Base-by-base conservation (phyloP, 2,329 filamentous ascomycete genomes). In the Tolypocladium album region DNA sequence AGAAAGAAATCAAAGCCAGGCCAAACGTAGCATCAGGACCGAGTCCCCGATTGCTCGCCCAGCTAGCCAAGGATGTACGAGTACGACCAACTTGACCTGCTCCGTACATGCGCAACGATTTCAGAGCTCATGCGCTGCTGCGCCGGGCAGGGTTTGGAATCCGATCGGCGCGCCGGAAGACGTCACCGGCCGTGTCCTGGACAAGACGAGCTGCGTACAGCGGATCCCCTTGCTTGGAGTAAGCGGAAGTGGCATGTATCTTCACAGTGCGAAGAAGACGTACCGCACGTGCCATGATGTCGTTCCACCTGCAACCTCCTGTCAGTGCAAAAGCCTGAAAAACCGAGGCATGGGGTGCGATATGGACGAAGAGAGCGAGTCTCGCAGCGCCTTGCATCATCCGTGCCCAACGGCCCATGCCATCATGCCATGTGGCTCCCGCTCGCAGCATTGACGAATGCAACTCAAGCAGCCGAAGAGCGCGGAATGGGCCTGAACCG, bases 71-170 rank as follows among this genome's bases (percentile, higher is more conserved):
- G 43, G 1, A 3, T 36, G 17, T n/a, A 36, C 27, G 27, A 34
- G 24, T 34, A 47, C 43, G 11, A 5, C 20, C 27, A 31, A 31
- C 27, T 31, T 27, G 22, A 5, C 40, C 7, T n/a, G 4, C 2
- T 43, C 40, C 40, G n/a, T 24, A 52, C 47, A 11, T n/a, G 31
- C 5, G 20, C 31, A 20, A 22, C 27, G 47, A 22, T n/a, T 34
- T n/a, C 47, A 34, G 24, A 52, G 47, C 47, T 20, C 27, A 31
- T 50, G 56, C 58, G 45, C 12, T 31, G 59, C 58, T 59, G 63
- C 62, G 66, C 62, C 63, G 62, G 61, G 55, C 60, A 58, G 57
- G 60, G 61, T 13, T 61, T 63, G 62, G 60, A 61, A 58, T 60
- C 56, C 60, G 61, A 67, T 67, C 66, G 64, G 50, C 59, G 60